A percentile compares a stretch with the other conserved stretches of the same genome.
These are phyloP conservation scores for Fragilariopsis cylindrus DNA, from an alignment of 108 stramenopile species.

Conservation along the genomic window DNA sequence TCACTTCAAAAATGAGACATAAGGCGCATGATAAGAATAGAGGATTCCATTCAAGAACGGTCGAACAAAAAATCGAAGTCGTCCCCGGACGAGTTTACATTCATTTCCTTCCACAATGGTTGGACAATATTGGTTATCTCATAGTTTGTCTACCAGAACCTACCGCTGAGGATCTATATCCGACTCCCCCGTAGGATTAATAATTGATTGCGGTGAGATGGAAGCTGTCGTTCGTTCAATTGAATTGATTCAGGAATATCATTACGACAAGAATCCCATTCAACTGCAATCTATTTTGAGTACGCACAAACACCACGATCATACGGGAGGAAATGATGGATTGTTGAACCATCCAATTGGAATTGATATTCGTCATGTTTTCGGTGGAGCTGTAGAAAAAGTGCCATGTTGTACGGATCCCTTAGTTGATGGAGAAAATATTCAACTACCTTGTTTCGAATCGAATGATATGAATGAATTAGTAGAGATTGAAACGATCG, in stretches of 20 bases:
- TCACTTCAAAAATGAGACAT: constrained; percentile 19
- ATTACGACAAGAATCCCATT: constrained; percentile 47
- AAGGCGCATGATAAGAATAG: constrained; percentile 42
- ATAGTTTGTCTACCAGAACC: constrained; percentile 61
- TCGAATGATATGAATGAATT: constrained; percentile 70
- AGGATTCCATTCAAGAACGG: constrained; percentile 66
- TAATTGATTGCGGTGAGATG: constrained; percentile 79
- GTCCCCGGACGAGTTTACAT: constrained; percentile 69
- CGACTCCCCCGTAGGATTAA: constrained; percentile 49
- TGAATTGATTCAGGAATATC: constrained; percentile 54
- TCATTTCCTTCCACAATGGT: constrained; percentile 66
- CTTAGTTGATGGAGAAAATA: constrained; percentile 63
- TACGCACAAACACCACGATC: constrained; percentile 88
- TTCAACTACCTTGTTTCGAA: constrained; percentile 53
- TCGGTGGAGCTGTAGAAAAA: constrained; percentile 77
- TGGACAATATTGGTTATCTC: constrained; percentile 74
- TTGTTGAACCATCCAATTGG: constrained; percentile 32
- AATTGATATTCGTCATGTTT: constrained; percentile 31
- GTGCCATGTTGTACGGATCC: constrained; percentile 66
- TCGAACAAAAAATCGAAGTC: constrained; percentile 70
- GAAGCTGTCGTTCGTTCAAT: constrained; percentile 42
- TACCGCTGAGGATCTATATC: constrained; percentile 8
- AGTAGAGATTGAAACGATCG: constrained; percentile 69
- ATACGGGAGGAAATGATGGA: constrained; percentile 65
- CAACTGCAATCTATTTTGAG: constrained; percentile 65